Base-by-base conservation (phyloP, 2,329 filamentous ascomycete genomes). In the Sphaerulina populicola region DNA sequence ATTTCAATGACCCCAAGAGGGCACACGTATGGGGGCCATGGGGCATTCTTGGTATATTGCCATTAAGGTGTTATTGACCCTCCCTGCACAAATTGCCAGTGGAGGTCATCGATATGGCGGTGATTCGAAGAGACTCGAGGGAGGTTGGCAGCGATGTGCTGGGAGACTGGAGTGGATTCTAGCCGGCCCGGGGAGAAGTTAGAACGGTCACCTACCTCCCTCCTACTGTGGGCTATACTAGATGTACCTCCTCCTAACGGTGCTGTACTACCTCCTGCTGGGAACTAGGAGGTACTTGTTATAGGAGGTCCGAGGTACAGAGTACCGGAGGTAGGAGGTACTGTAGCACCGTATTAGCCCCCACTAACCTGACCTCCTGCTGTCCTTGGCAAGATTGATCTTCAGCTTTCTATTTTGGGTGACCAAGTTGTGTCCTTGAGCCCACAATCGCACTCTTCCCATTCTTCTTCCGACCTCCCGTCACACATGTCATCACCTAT, bases 281-380 rank as follows among this genome's bases (percentile, higher is more conserved):
- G n/a, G n/a, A n/a, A n/a, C n/a, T n/a, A 18, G 18, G 18, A 18
- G 18, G 18, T 18, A n/a, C n/a, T n/a, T n/a, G n/a, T n/a, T n/a
- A 18, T 18, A 18, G 18, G 18, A 18, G 18, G 18, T 18, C 2
- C 18, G 18, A 18, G 18, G 18, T n/a, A n/a, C n/a, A n/a, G n/a
- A n/a, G n/a, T n/a, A n/a, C n/a, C n/a, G n/a, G n/a, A n/a, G n/a
- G n/a, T n/a, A n/a, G n/a, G n/a, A n/a, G n/a, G n/a, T n/a, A n/a
- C n/a, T n/a, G n/a, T n/a, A n/a, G n/a, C 45, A 47, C 33, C 33
- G 23, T 18, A 40, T 27, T 47, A 40, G 45, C 45, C 40, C 40
- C 37, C 37, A 27, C 45, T 47, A 39, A 15, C n/a, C n/a, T n/a
- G n/a, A n/a, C n/a, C n/a, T n/a, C n/a, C n/a, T n/a, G n/a, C 31